These are phyloP conservation scores for Penicillium canescens DNA, from an alignment of 495 filamentous ascomycete species.

Conservation along the genomic window DNA sequence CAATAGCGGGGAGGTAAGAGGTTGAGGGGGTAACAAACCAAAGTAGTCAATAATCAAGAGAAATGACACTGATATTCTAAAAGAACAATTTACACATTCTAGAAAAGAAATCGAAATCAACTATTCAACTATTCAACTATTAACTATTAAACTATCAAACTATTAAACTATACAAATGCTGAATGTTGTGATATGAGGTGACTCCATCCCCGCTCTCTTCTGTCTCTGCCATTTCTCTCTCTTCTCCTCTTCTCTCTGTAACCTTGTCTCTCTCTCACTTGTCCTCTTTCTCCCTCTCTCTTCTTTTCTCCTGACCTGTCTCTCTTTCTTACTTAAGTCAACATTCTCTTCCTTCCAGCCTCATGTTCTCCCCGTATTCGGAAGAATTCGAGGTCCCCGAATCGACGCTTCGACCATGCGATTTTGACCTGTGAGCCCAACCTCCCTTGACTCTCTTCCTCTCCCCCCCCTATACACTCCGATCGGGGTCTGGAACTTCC, in stretches of 20 bases:
- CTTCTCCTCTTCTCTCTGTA: constrained; percentile 8
- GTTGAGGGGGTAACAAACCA: not conserved
- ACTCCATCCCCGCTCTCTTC: constrained; percentile 31
- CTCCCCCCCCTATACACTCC: constrained; percentile 19
- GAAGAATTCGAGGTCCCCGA: constrained; percentile 36
- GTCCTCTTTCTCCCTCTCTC: constrained; percentile 14
- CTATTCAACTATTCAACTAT: no score
- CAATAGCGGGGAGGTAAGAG: not conserved
- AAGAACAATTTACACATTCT: not conserved
- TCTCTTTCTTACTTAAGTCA: constrained; percentile 12
- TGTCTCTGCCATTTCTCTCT: constrained; percentile 9
- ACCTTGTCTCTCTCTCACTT: constrained; percentile 15
- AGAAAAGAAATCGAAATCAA: not conserved
- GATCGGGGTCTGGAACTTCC: constrained; percentile 16
- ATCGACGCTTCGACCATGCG: constrained; percentile 32
- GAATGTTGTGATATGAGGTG: constrained; percentile 30
- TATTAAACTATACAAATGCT: not conserved
- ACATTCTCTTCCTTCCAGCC: constrained; percentile 16
- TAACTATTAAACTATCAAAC: no score
- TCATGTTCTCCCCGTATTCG: constrained; percentile 37
- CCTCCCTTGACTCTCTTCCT: constrained; percentile 13
- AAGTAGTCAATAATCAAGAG: not conserved
- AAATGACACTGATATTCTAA: not conserved
- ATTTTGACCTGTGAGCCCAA: constrained; percentile 33
- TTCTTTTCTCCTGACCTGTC: constrained; percentile 13